phyloP scores from a whole-genome alignment of 2,329 filamentous ascomycete genomes.

The Helicocarpus griseus region DNA sequence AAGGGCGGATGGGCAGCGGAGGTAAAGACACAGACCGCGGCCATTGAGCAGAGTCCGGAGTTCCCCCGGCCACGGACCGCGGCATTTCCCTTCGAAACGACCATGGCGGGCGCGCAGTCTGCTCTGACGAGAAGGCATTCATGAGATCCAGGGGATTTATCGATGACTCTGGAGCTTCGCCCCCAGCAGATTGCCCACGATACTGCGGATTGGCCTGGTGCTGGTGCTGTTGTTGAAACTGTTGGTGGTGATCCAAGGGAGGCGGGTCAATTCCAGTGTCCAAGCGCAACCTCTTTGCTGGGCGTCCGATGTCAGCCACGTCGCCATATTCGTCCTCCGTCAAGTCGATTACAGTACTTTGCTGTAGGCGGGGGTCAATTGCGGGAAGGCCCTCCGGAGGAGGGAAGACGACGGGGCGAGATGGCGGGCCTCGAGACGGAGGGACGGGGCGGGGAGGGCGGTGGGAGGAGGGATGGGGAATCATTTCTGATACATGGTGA shows the following conservation, averaged over 20 bases:
- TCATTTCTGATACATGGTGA: constrained; percentile 32
- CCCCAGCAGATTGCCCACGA: constrained; percentile 8
- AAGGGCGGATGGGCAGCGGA: constrained; percentile 29
- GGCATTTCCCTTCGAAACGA: constrained; percentile 30
- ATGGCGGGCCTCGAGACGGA: background rate
- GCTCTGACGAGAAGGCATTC: constrained; percentile 21
- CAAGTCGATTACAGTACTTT: constrained; percentile 28
- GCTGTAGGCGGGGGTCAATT: constrained; percentile 21
- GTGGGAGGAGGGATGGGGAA: constrained; percentile 27
- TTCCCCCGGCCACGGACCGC: constrained; percentile 21
- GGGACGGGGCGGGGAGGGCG: background rate
- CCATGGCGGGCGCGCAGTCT: constrained; percentile 30
- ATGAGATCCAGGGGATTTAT: constrained; percentile 16
- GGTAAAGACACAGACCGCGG: constrained; percentile 19
- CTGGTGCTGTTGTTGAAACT: background rate
- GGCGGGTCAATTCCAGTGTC: constrained; percentile 20
- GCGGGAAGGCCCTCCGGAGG: constrained; percentile 5
- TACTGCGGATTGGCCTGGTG: background rate
- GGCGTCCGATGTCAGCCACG: constrained; percentile 26
- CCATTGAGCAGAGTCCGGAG: background rate
- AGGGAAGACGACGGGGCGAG: background rate
- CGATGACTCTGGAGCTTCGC: background rate
- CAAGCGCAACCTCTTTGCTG: constrained; percentile 27
- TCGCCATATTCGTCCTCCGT: constrained; percentile 20
- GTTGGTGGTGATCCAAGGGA: constrained; percentile 1